Base-by-base conservation (phyloP, 192 early-diverging fungal genomes). In the Backusella luteola region DNA sequence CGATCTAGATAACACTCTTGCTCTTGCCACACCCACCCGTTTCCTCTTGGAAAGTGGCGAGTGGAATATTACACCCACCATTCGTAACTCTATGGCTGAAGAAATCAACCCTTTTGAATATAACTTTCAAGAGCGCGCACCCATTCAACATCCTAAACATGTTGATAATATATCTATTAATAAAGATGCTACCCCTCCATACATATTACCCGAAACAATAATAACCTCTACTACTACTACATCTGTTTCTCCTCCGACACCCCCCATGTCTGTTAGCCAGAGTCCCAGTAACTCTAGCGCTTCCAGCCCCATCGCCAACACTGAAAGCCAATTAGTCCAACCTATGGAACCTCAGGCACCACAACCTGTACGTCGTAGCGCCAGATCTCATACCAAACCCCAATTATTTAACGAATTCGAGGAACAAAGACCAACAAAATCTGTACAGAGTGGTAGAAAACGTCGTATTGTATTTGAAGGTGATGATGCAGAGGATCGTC, bases 51-150 rank as follows among this genome's bases (percentile, higher is more conserved):
- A 79, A 66, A 75, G 74, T 21, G 78, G 74, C 32, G 78, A 75
- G 75, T 79, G 78, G 78, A 79, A 72, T 41, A 36, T 79, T 9
- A 75, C 78, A 17, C 77, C 77, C 19, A 68, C 36, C 1, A 35
- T 70, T 26, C 46, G 52, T 26, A 69, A 56, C 21, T 71, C 68
- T 7, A 75, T 79, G 34, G 21, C 56, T 35, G 56, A 41, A 34
- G 78, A 79, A 52, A 38, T 79, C n/a, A 75, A 79, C 26, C 78
- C 78, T 5, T 79, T 79, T 72, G 78, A 79, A 34, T 75, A 39
- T 34, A 66, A 76, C 44, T 76, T 76, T 34, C 67, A 76, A 39
- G 19, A 52, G 6, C 68, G 35, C 12, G 19, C 11, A 17, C 6
- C 49, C 34, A 44, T 14, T 26, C 35, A 75, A 38, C 15, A 75